Conservation (phyloP, 2,329 filamentous ascomycete genomes). For the Aspergillus alliaceus region DNA sequence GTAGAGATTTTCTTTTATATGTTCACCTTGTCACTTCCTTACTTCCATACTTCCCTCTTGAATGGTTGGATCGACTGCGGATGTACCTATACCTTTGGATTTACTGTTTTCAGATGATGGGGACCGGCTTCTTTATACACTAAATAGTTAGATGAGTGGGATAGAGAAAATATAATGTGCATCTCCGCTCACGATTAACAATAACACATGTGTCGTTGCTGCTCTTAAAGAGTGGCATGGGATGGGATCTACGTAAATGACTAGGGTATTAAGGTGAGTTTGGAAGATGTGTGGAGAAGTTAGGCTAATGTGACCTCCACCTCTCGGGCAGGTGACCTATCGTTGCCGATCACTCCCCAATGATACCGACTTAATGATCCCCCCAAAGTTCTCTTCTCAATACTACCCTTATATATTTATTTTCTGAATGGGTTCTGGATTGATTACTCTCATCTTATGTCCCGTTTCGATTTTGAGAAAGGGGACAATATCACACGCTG, state of each 20-base stretch:
- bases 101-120: neutral
- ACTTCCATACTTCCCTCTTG: slow-evolving; percentile 6
- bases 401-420: neutral
- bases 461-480: neutral
- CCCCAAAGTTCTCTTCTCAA: neutral
- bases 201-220: too few relatives aligned
- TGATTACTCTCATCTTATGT: neutral
- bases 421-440: neutral
- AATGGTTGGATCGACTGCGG: slow-evolving; percentile 6
- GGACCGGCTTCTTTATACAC: neutral
- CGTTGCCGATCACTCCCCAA: neutral
- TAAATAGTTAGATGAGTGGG: slow-evolving; percentile 3
- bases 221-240: too few relatives aligned
- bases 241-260: too few relatives aligned
- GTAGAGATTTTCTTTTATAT: slow-evolving; percentile 6
- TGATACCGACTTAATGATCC: too few relatives aligned
- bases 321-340: slow-evolving; percentile 3
- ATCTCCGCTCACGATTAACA: slow-evolving; percentile 10
- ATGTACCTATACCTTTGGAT: slow-evolving; percentile 14
- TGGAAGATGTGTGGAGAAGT: too few relatives aligned
- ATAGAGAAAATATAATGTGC: slow-evolving; percentile 18
- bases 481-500: neutral
- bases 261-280: too few relatives aligned
- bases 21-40: slow-evolving; percentile 4
- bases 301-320: too few relatives aligned